A percentile compares a stretch with the other conserved stretches of the same genome.
Conservation (phyloP, 1,139 yeast genomes). For the Suhomyces guaymorum region DNA sequence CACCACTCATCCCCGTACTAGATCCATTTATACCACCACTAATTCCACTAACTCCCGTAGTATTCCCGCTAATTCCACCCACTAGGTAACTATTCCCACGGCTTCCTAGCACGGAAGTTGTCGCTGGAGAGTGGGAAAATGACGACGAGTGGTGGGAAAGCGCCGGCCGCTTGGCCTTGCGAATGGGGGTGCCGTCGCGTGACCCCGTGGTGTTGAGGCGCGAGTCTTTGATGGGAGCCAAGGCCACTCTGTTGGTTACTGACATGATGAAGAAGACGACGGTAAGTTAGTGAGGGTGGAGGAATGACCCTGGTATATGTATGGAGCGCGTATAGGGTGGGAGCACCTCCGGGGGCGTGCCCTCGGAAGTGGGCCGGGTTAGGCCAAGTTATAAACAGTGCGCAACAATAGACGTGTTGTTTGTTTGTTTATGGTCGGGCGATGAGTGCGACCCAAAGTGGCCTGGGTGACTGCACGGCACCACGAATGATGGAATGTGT, state of each 20-base stretch:
- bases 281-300: background rate
- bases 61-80: constrained; percentile 5
- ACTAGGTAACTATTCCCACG: constrained; percentile 8
- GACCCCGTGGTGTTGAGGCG: constrained; percentile 28
- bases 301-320: constrained; percentile 5
- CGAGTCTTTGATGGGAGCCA: constrained; percentile 38
- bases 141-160: constrained; percentile 5
- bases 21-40: constrained; percentile 2
- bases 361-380: constrained; percentile 8
- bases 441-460: constrained; percentile 1
- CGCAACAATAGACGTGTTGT: constrained; percentile 11
- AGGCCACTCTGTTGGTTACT: constrained; percentile 33
- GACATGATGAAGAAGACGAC: constrained; percentile 10
- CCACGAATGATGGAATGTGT: no score
- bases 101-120: constrained; percentile 6
- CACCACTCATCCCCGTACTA: background rate
- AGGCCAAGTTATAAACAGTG: constrained; percentile 11
- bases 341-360: constrained; percentile 1
- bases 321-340: constrained; percentile 5
- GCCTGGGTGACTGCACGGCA: no score
- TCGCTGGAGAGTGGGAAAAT: constrained; percentile 5
- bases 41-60: background rate
- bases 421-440: constrained; percentile 9
- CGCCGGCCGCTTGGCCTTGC: constrained; percentile 12
- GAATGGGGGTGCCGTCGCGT: constrained; percentile 15